Conservation (phyloP, 768 basidiomycete genomes). For the Pisolithus tinctorius region DNA sequence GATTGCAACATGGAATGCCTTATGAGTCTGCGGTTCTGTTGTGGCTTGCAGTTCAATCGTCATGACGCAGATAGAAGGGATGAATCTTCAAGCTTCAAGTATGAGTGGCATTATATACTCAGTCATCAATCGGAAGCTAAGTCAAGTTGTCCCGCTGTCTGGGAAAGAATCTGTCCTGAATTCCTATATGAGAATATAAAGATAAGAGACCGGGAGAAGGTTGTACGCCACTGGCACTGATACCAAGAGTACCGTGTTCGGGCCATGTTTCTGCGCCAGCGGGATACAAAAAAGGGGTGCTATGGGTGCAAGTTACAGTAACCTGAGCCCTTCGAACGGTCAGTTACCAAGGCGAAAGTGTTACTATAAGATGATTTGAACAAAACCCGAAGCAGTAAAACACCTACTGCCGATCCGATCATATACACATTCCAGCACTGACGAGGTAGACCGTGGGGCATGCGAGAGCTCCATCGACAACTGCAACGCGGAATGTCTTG, state of each 20-base stretch:
- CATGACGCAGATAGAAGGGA: not conserved
- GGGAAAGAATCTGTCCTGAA: too few species aligned
- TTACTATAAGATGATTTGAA: not conserved
- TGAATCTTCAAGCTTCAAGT: not conserved
- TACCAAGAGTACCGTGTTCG: too few species aligned
- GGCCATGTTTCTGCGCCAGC: too few species aligned
- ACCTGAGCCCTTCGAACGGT: too few species aligned
- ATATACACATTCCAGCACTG: conserved; percentile 38
- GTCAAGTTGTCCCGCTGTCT: too few species aligned
- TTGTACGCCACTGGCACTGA: too few species aligned
- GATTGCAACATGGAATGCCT: conserved; percentile 45
- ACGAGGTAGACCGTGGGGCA: conserved; percentile 37
- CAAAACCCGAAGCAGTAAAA: not conserved
- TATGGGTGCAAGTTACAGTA: too few species aligned
- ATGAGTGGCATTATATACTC: not conserved
- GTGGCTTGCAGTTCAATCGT: not conserved
- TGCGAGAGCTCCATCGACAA: conserved; percentile 49
- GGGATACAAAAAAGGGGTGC: too few species aligned
- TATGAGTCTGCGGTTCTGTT: conserved; percentile 8
- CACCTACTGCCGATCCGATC: conserved; percentile 45
- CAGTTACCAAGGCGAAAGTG: too few species aligned
- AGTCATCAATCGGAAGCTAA: not conserved
- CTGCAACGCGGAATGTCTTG: conserved; percentile 43
- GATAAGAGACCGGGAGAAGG: too few species aligned
- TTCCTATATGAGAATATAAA: too few species aligned